Evolutionary conservation across 2,329 filamentous ascomycete genomes (phyloP).

Genomic region (Cladorrhinum sp.): DNA sequence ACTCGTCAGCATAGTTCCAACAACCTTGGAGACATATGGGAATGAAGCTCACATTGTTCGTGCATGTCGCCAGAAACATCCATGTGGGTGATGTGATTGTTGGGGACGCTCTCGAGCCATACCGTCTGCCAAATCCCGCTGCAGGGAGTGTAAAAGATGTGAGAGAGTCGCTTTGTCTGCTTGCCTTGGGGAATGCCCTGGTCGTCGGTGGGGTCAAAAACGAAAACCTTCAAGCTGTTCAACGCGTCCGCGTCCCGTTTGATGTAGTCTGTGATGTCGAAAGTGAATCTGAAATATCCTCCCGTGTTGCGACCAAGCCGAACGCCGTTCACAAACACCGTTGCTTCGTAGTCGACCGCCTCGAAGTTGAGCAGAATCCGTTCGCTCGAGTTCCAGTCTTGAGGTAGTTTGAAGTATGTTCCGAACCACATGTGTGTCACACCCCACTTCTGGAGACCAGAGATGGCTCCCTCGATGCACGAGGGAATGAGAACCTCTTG

Average conservation of each 20-base stretch:
- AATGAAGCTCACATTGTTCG: slow-evolving; percentile 42
- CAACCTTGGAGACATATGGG: too few species aligned
- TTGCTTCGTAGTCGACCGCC: slow-evolving; percentile 56
- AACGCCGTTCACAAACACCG: slow-evolving; percentile 57
- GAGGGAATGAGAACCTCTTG: slow-evolving; percentile 37
- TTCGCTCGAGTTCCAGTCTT: slow-evolving; percentile 39
- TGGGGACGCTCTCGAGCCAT: slow-evolving; percentile 64
- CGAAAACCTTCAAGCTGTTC: slow-evolving; percentile 62
- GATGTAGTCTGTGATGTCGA: slow-evolving; percentile 54
- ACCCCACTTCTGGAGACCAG: slow-evolving; percentile 44
- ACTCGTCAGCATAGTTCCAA: not conserved
- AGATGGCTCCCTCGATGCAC: slow-evolving; percentile 37
- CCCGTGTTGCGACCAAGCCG: slow-evolving; percentile 53
- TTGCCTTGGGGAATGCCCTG: slow-evolving; percentile 65
- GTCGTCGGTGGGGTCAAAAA: slow-evolving; percentile 64
- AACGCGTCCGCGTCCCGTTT: slow-evolving; percentile 40
- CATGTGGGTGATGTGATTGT: slow-evolving; percentile 54
- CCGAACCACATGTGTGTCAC: slow-evolving; percentile 48
- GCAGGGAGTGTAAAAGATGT: slow-evolving; percentile 71
- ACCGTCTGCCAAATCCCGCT: slow-evolving; percentile 74
- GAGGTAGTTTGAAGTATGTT: slow-evolving; percentile 49
- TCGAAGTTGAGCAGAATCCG: slow-evolving; percentile 54
- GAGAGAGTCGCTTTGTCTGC: slow-evolving; percentile 53
- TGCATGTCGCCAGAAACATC: slow-evolving; percentile 57
- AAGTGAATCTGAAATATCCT: slow-evolving; percentile 59